Conservation (phyloP, 306 rosid species). For the Notholithocarpus densiflorus region DNA sequence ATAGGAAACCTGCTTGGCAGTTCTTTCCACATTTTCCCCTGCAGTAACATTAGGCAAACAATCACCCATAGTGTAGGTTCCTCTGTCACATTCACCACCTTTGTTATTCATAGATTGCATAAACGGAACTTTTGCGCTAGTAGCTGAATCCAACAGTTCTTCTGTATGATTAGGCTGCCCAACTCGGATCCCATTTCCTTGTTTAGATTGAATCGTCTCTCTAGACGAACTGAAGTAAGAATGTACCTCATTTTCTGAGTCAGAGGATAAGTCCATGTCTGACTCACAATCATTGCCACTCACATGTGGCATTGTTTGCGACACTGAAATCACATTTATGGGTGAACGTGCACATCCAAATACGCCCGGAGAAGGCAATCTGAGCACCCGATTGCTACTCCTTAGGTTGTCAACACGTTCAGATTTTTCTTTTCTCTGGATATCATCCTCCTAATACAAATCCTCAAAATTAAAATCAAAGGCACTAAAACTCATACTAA, state of each 20-base stretch:
- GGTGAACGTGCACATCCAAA: constrained; percentile 3
- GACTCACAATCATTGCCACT: background rate
- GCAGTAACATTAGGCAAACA: background rate
- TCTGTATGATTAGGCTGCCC: too few species aligned
- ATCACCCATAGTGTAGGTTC: background rate
- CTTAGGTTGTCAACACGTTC: background rate
- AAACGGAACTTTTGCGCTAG: too few species aligned
- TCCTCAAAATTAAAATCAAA: background rate
- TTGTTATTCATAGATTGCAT: too few species aligned
- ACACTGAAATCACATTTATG: background rate
- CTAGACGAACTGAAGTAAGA: too few species aligned
- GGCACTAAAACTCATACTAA: background rate
- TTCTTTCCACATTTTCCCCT: background rate
- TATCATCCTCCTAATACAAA: background rate
- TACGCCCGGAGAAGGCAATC: constrained; percentile 11
- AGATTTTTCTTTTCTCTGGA: background rate
- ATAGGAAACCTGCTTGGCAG: background rate
- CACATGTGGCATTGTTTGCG: background rate
- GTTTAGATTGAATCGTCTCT: too few species aligned
- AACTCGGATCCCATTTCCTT: too few species aligned
- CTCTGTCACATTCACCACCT: too few species aligned
- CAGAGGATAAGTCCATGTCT: constrained; percentile 18
- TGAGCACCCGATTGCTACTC: background rate
- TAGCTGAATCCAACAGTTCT: too few species aligned
- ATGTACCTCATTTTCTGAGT: constrained; percentile 9